Percentiles rank a stretch among this genome's conserved stretches.
Evolutionary conservation across 495 filamentous ascomycete species (phyloP).

Genomic region (Extremus antarcticus): DNA sequence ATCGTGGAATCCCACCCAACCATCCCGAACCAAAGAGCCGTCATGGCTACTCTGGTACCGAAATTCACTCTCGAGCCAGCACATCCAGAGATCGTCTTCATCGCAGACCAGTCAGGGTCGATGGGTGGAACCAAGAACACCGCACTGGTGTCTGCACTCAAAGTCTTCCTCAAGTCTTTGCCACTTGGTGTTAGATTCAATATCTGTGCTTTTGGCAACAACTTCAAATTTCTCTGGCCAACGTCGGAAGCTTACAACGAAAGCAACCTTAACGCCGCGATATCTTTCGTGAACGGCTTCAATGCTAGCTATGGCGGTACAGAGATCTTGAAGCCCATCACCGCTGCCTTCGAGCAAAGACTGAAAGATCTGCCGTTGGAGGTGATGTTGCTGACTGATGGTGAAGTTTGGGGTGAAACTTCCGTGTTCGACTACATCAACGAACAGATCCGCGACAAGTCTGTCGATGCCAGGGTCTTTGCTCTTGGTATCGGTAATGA

Average conservation of each 20-base stretch:
- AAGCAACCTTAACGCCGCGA: constrained; percentile 40
- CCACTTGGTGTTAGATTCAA: constrained; percentile 61
- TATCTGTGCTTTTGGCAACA: constrained; percentile 57
- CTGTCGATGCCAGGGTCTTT: constrained; percentile 51
- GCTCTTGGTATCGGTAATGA: constrained; percentile 52
- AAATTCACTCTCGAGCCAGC: constrained; percentile 46
- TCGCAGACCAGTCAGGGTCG: constrained; percentile 57
- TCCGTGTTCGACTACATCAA: constrained; percentile 46
- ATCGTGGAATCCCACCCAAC: constrained; percentile 52
- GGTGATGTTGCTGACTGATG: constrained; percentile 59
- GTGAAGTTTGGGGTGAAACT: constrained; percentile 52
- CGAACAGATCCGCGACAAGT: constrained; percentile 34
- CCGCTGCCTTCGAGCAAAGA: constrained; percentile 40
- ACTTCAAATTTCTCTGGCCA: constrained; percentile 46
- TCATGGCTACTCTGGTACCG: constrained; percentile 59
- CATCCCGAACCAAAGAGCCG: constrained; percentile 47
- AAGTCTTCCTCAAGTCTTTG: constrained; percentile 59
- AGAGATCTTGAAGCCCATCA: constrained; percentile 47
- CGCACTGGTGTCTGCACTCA: constrained; percentile 43
- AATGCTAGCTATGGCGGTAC: constrained; percentile 54
- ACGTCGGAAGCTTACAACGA: constrained; percentile 45
- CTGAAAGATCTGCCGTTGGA: constrained; percentile 46
- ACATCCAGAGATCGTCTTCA: constrained; percentile 56
- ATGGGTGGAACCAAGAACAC: constrained; percentile 50
- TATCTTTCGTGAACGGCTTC: constrained; percentile 39